Base-by-base conservation (phyloP, 2,329 filamentous ascomycete genomes). In the Phoma sp. region DNA sequence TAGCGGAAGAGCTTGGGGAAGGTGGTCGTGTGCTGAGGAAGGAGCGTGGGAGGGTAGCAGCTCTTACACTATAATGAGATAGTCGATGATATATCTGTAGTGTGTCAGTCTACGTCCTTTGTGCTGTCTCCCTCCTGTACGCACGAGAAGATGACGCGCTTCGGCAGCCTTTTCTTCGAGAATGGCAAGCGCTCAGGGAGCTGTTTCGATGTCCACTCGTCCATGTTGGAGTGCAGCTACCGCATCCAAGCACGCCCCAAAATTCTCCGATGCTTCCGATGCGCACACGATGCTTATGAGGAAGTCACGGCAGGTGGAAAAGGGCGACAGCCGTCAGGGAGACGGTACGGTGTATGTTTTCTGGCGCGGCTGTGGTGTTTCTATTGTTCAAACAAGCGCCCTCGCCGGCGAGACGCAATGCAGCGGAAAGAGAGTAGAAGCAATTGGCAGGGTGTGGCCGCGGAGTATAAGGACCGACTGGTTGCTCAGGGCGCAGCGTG, bases 41-140 rank as follows among this genome's bases (percentile, higher is more conserved):
- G 47, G 55, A 37, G 59, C 38, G 49, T 47, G 8, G 24, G 33
- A 27, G 13, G 6, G 13, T 13, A n/a, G 32, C 4, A 33, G 33
- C 47, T 41, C 80, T 65, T 74, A 84, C 83, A 84, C 66, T 53
- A 86, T 80, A 49, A 85, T 83, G 47, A 83, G 77, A 76, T 85
- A 86, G 76, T 86, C 83, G 59, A 80, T 71, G 56, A 84, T 78
- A 65, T 85, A 85, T 64, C 81, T 84, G 62, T 30, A 24, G 14
- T 32, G 9, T 51, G 62, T 71, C 47, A 73, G 71, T 52, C 39
- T 39, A n/a, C 2, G n/a, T 7, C 7, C n/a, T 14, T 11, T 8
- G 25, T 25, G 10, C 5, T 2, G 0, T 4, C 22, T 8, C 27
- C 11, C 18, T 22, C 33, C 23, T 54, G 39, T 47, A 76, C 79